phyloP scores from a whole-genome alignment of 2,329 filamentous ascomycete genomes.

The Colletotrichum orchidophilum region DNA sequence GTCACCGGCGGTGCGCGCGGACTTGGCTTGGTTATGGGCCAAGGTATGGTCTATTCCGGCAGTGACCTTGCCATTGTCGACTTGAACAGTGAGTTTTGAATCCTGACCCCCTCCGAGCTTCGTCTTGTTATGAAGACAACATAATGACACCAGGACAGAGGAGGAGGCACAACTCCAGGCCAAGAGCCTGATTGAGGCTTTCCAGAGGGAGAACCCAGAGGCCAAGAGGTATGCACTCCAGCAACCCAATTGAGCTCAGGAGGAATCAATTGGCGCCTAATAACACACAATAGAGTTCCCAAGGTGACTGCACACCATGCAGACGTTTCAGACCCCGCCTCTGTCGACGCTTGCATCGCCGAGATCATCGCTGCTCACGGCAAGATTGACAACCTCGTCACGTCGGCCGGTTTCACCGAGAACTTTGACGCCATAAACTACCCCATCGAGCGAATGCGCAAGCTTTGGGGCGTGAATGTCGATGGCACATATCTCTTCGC shows the following conservation, averaged over 20 bases:
- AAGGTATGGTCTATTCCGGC: constrained; percentile 88
- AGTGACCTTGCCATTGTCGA: constrained; percentile 93
- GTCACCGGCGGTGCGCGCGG: constrained; percentile 93
- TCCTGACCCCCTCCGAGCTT: neutral
- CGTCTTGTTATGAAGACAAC: neutral
- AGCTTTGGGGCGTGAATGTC: constrained; percentile 94
- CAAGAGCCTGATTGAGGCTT: constrained; percentile 75
- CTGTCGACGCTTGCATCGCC: constrained; percentile 77
- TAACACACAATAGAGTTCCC: constrained; percentile 66
- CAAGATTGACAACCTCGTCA: constrained; percentile 91
- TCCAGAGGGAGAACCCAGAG: constrained; percentile 82
- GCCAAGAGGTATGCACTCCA: constrained; percentile 65
- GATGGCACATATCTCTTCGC: constrained; percentile 92
- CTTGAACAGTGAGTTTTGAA: constrained; percentile 76
- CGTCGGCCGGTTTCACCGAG: constrained; percentile 95
- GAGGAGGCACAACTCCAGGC: constrained; percentile 86
- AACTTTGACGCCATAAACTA: constrained; percentile 94
- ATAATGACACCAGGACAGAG: constrained; percentile 11
- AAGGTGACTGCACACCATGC: constrained; percentile 90
- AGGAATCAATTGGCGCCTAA: neutral
- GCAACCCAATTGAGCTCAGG: neutral
- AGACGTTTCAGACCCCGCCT: constrained; percentile 83
- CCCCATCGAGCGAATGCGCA: constrained; percentile 88
- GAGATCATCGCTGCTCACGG: constrained; percentile 77
- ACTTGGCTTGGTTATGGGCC: constrained; percentile 90